Base-by-base conservation (phyloP, 2,329 filamentous ascomycete genomes). In the Ascochyta rabiei region DNA sequence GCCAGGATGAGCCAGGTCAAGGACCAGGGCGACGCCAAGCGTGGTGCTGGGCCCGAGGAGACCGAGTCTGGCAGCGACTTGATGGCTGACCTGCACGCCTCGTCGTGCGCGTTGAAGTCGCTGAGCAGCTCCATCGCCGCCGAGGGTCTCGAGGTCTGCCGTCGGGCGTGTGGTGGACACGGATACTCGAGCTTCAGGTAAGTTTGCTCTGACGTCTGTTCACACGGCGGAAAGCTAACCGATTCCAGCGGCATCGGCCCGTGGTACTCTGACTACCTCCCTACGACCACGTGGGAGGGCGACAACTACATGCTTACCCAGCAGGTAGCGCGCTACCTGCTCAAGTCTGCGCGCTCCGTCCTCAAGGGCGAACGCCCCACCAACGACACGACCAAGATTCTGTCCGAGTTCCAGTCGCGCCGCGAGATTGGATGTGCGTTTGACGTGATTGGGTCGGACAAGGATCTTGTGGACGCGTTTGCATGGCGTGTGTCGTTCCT, bases 281-380 rank as follows among this genome's bases (percentile, higher is more conserved):
- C 89, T 15, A 89, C 84, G 0, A 77, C 80, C 4, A 90, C 88
- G 9, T 90, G 87, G 86, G 89, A 91, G 71, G 89, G 89, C 39
- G 89, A 91, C 77, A 91, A 90, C 79, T 91, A 89, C 78, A 91
- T 92, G 89, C 79, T 92, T 55, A 90, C 88, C 9, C 89, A 92
- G 73, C 89, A 92, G 76, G 89, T 91, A 2, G 87, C 87, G 2
- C 84, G 88, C 53, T 91, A 91, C 67, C 83, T 92, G 40, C 82
- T 92, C 61, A 92, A 91, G 81, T 86, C 88, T 3, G 89, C 88
- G 0, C 86, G 89, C 37, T 81, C 84, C 1, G 89, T 91, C 0
- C 76, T 90, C n/a, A 79, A 82, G 13, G 86, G 85, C 60, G 84
- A 87, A 57, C 80, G 84, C 53, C 77, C 87, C 40, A 80, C 81